phyloP scores from a whole-genome alignment of 1,139 yeast genomes.

The Meyerozyma smithsonii region DNA sequence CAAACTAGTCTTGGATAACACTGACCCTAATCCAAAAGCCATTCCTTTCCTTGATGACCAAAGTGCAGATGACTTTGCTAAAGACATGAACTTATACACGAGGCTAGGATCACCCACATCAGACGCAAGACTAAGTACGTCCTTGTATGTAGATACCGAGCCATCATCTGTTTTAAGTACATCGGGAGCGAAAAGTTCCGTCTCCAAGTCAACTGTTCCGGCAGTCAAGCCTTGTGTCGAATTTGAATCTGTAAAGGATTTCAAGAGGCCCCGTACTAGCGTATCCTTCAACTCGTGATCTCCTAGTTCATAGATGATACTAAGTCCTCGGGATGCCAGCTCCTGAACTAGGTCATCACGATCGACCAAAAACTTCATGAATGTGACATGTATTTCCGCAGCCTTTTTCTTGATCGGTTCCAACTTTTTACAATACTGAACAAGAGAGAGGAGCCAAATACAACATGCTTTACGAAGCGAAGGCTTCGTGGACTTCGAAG shows the following conservation, averaged over 20 bases:
- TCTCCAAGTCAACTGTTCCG: slow-evolving; percentile 73
- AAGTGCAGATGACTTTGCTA: slow-evolving; percentile 80
- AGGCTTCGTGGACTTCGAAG: slow-evolving; percentile 68
- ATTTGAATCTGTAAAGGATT: slow-evolving; percentile 71
- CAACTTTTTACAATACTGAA: slow-evolving; percentile 64
- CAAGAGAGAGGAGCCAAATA: slow-evolving; percentile 78
- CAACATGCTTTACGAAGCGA: slow-evolving; percentile 70
- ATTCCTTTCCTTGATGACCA: slow-evolving; percentile 95
- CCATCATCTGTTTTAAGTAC: slow-evolving; percentile 76
- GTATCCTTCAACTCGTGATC: slow-evolving; percentile 63
- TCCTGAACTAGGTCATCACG: slow-evolving; percentile 85
- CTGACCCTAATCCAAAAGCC: slow-evolving; percentile 88
- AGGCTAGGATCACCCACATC: slow-evolving; percentile 95
- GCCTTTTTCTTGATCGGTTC: slow-evolving; percentile 40
- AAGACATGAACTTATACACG: slow-evolving; percentile 90
- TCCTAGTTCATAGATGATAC: slow-evolving; percentile 77
- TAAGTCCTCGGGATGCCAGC: slow-evolving; percentile 84
- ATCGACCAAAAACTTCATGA: slow-evolving; percentile 72
- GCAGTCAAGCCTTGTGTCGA: slow-evolving; percentile 48
- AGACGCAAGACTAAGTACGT: slow-evolving; percentile 77
- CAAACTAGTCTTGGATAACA: slow-evolving; percentile 72
- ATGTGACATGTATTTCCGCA: slow-evolving; percentile 60
- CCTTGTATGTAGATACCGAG: slow-evolving; percentile 84
- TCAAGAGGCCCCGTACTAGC: slow-evolving; percentile 68
- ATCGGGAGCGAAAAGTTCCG: slow-evolving; percentile 83